Conservation (phyloP, 352 stramenopile genomes). For the Aphanomyces cochlioides region DNA sequence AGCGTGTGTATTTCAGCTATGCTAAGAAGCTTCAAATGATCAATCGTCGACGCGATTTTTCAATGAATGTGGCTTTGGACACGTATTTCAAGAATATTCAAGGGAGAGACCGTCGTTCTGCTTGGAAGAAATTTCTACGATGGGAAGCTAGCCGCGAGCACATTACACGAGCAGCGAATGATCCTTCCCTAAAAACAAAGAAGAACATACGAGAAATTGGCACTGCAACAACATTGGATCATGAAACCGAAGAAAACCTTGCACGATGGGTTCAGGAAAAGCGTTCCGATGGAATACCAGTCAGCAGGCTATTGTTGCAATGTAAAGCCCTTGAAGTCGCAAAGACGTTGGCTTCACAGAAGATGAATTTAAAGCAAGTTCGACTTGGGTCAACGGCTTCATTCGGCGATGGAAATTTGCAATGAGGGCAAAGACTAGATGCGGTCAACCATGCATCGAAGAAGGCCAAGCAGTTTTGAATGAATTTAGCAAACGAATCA, state of each 20-base stretch:
- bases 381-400: not conserved
- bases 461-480: constrained; percentile 9
- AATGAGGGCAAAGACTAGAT: constrained; percentile 20
- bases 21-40: too few relatives aligned
- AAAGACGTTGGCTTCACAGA: constrained; percentile 5
- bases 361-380: constrained; percentile 12
- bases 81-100: too few relatives aligned
- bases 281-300: not conserved
- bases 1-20: too few relatives aligned
- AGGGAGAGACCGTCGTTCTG: too few relatives aligned
- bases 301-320: constrained; percentile 12
- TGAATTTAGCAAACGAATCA: constrained; percentile 36
- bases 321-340: constrained; percentile 18
- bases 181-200: too few relatives aligned
- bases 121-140: too few relatives aligned
- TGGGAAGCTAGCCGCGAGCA: too few relatives aligned
- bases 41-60: too few relatives aligned
- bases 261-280: constrained; percentile 2
- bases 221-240: too few relatives aligned
- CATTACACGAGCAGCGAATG: too few relatives aligned
- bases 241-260: constrained; percentile 5
- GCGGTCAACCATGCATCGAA: constrained; percentile 24
- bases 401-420: constrained; percentile 25
- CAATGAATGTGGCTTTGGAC: too few relatives aligned
- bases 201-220: too few relatives aligned